A percentile compares a stretch with the other conserved stretches of the same genome.
Conservation (phyloP, 257 asterid genomes). For the Nicotiana noctiflora region DNA sequence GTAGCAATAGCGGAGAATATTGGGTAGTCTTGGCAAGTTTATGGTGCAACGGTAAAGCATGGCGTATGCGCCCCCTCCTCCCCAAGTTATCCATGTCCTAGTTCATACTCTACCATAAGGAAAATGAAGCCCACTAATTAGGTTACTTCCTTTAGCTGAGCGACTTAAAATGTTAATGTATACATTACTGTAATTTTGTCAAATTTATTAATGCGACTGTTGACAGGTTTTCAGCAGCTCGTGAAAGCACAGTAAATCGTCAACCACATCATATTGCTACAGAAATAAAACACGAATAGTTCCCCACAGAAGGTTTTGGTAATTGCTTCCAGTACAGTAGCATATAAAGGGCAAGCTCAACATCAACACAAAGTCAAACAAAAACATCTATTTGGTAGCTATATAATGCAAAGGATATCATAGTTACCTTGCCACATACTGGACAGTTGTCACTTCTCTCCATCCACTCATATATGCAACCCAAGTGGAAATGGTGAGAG, state of each 20-base stretch:
- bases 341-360: neutral
- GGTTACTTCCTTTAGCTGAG: neutral
- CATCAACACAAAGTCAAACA: neutral
- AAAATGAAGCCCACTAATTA: neutral
- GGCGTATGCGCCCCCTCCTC: neutral
- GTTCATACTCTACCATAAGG: neutral
- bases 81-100: neutral
- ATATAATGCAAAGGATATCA: neutral
- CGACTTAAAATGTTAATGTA: neutral
- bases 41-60: neutral
- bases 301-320: neutral
- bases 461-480: conserved; percentile 99
- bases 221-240: neutral
- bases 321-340: neutral
- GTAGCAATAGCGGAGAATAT: neutral
- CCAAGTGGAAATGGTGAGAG: conserved; percentile 90
- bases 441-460: conserved; percentile 96
- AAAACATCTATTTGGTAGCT: neutral
- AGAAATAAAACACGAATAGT: neutral
- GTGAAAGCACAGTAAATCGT: neutral
- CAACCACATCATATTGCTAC: neutral
- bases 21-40: neutral
- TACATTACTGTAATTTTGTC: neutral
- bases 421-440: conserved; percentile 78
- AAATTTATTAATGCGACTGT: neutral